These are phyloP conservation scores for Kalaharituber pfeilii DNA, from an alignment of 2,329 filamentous ascomycete species.

Conservation along the genomic window DNA sequence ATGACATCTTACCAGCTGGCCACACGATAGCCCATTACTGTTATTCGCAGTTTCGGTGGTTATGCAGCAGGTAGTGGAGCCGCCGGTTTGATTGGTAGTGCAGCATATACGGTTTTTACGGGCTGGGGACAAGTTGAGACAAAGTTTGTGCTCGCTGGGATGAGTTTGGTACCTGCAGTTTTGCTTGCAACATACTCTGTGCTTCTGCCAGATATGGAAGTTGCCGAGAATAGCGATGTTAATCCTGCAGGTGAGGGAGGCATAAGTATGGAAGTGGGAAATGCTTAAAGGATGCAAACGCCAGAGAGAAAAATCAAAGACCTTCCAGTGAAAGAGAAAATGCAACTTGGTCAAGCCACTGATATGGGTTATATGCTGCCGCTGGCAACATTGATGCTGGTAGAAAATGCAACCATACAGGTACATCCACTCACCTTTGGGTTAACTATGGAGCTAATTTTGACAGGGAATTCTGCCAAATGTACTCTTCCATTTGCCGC, in stretches of 20 bases:
- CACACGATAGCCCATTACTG: slow-evolving; percentile 9
- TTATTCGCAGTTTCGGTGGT: slow-evolving; percentile 10
- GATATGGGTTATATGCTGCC: slow-evolving; percentile 13
- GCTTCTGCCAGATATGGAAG: slow-evolving; percentile 5
- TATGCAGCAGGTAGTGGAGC: slow-evolving; percentile 13
- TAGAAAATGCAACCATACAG: slow-evolving; percentile 15
- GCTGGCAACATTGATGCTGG: slow-evolving; percentile 14
- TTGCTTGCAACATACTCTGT: slow-evolving; percentile 10
- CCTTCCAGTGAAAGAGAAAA: slow-evolving; percentile 9
- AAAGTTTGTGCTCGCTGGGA: slow-evolving; percentile 7
- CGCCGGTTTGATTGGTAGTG: slow-evolving; percentile 11
- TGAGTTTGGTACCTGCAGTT: slow-evolving; percentile 9
- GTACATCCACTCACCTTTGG: not conserved
- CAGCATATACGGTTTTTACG: slow-evolving; percentile 11
- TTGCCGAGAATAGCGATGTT: not conserved
- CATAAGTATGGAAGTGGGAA: not conserved
- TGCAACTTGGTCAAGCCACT: slow-evolving; percentile 10
- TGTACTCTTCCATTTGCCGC: slow-evolving; percentile 9
- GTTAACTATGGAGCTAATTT: not conserved
- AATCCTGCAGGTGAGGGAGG: not conserved
- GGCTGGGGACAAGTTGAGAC: slow-evolving; percentile 6
- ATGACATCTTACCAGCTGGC: slow-evolving; percentile 15
- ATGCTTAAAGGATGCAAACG: not conserved
- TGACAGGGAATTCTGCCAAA: slow-evolving; percentile 15
- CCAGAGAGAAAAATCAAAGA: slow-evolving; percentile 3